These are phyloP conservation scores for Trichomonas tenax DNA, from an alignment of 208 protist species.

Conservation along the genomic window DNA sequence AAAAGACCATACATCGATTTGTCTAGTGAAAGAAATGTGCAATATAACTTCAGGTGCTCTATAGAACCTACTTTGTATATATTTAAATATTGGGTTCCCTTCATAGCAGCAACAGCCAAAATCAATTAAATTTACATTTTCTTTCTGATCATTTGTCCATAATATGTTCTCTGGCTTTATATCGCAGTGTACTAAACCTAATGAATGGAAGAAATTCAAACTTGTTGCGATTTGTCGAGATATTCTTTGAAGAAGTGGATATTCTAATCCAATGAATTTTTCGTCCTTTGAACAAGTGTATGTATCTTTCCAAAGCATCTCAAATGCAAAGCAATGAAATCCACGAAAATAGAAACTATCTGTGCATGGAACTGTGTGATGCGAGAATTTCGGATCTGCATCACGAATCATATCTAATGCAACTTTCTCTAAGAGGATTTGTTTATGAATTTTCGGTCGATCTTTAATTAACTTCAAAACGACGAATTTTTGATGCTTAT, in stretches of 20 bases:
- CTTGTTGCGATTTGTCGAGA: conserved; percentile 32
- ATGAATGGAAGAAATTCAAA: conserved; percentile 27
- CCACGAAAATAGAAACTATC: conserved; percentile 35
- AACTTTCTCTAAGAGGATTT: not conserved
- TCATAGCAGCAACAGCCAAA: conserved; percentile 45
- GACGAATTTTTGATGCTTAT: not conserved
- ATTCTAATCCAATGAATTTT: conserved; percentile 31
- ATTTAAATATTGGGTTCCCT: conserved; percentile 62
- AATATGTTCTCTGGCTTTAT: conserved; percentile 55
- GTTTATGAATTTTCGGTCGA: not conserved
- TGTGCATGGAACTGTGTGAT: conserved; percentile 27
- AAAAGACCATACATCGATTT: conserved; percentile 74
- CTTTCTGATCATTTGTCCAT: not conserved
- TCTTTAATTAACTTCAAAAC: not conserved
- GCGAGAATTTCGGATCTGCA: no score
- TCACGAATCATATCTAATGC: not conserved
- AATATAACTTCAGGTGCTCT: conserved; percentile 65
- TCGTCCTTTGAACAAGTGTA: conserved; percentile 34
- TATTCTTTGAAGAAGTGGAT: conserved; percentile 32
- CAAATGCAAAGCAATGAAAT: conserved; percentile 42
- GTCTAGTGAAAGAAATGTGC: not conserved
- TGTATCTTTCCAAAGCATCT: conserved; percentile 39
- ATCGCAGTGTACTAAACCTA: conserved; percentile 38
- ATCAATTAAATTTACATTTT: conserved; percentile 46
- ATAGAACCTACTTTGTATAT: conserved; percentile 81